Evolutionary conservation across 192 early-diverging fungal species (phyloP), one percentile per base, ranked within the genome.

Genomic region (Mortierella claussenii): DNA sequence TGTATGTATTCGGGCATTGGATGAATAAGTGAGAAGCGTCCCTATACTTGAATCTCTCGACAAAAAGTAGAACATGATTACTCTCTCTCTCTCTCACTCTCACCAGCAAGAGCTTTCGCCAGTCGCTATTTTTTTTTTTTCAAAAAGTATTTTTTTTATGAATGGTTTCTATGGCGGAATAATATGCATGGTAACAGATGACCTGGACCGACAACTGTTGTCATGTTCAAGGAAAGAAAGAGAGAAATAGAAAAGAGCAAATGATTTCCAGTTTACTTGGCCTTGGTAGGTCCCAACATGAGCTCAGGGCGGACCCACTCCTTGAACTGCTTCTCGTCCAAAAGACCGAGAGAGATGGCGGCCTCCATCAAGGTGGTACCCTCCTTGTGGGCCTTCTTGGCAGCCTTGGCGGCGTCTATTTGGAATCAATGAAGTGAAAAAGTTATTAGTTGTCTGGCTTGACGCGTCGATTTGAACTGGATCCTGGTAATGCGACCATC

Each of bases 381-480:
- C 75, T 95, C 95, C 82, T 96, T 95, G 86, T 97, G 95, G 30
- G 97, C 96, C 86, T 96, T 96, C 89, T 99, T 99, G 55, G 98
- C 97, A 34, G 90, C 91, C 69, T 94, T 90, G 52, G 98, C 96
- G 24, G 98, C 97, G 28, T 94, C 57, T 60, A 60, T 1, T 31
- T 46, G 7, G 2, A 36, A 23, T 5, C 1, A 21, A 40, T 31
- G 1, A 32, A 11, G 18, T 4, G n/a, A 21, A 48, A 40, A 40
- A 40, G 37, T 40, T 13, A 40, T 10, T n/a, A n/a, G n/a, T n/a
- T n/a, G n/a, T n/a, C n/a, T n/a, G n/a, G n/a, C n/a, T n/a, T n/a
- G n/a, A n/a, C n/a, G n/a, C n/a, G n/a, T n/a, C n/a, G n/a, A n/a
- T n/a, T n/a, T n/a, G n/a, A n/a, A n/a, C n/a, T n/a, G n/a, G n/a